Evolutionary conservation across 495 filamentous ascomycete species (phyloP), one percentile per base, ranked within the genome.

Genomic region (Clavariopsis aquatica): DNA sequence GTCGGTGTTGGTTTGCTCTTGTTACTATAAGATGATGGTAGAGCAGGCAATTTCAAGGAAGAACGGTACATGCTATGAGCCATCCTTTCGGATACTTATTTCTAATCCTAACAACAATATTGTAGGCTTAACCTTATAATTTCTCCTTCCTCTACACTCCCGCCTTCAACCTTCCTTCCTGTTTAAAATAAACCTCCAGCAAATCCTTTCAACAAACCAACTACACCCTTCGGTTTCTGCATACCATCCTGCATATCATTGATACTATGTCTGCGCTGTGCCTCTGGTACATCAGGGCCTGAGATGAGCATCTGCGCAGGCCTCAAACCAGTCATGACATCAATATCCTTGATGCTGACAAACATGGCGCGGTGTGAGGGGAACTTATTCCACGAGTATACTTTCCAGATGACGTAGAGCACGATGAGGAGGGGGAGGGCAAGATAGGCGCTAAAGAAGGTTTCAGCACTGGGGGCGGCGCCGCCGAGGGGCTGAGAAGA

Each of bases 361-460:
- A 43, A 66, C 26, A 71, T 22, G 5, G 65, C 47, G 51, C 65
- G 65, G 45, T 71, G 52, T 7, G 2, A 4, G 2, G 68, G 68
- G 10, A 34, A 41, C 24, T 47, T 23, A 38, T 55, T 55, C 64
- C 57, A 60, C 15, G 34, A 38, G 60, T 71, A 77, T 27, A 77
- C 17, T 65, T 81, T 82, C 77, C 78, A 80, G 53, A 68, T 65
- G 1, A 81, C 10, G 62, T 78, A 82, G n/a, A 81, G 71, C 0
- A 63, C 34, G 47, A 61, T 36, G 41, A 66, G 22, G 49, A 66
- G 41, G 9, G 57, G 57, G 2, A 36, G 19, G 12, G 64, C 64
- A 19, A 66, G 49, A 29, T 66, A 66, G 0, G 17, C 26, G 20
- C 38, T 36, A 57, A 66, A 61, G 57, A 60, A 66, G 38, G 57